Evolutionary conservation across 176 grass and related monocot genomes (phyloP), one percentile per base, ranked within the genome.

Genomic region (Aegilops umbellulata): DNA sequence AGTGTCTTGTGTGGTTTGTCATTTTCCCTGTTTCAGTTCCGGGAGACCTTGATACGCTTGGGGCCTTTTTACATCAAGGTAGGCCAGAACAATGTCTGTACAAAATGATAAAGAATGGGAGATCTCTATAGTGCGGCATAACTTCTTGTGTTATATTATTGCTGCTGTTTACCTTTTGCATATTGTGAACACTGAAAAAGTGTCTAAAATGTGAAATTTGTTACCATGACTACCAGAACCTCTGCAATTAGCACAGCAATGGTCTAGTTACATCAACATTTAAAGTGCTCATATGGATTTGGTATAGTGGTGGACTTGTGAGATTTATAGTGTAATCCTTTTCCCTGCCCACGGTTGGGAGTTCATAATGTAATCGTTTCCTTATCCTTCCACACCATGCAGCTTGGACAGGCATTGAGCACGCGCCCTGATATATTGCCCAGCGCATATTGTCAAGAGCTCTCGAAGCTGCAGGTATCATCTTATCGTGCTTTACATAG

Each of bases 51-150:
- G 81, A 92, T 98, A 81, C 41, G 86, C 34, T 87, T 98, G 84
- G 96, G 93, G 39, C 96, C 93, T 61, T 98, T 98, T 71, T 98
- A 95, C 89, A 95, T 90, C 81, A 98, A 98, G 96, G 92, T 98
- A 91, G 69, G 72, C 10, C 14, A 85, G 15, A 70, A 35, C 32
- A 86, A 7, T 69, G 41, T 35, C 19, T 76, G 69, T 60, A 71
- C 61, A 38, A 62, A 51, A 58, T 70, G 42, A 44, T 61, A 22
- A 71, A 64, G 22, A 77, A 27, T 49, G 39, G 44, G 47, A 53
- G 5, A 57, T 84, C 27, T 76, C n/a, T 83, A 39, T 10, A 24
- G 16, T 85, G 29, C 3, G 19, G 30, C 1, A 51, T 16, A 25
- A 12, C 14, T 32, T 19, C 66, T 78, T 34, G 81, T 47, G 13